These are phyloP conservation scores for Coemansia sp. DNA, from an alignment of 192 early-diverging fungal species.

Conservation along the genomic window DNA sequence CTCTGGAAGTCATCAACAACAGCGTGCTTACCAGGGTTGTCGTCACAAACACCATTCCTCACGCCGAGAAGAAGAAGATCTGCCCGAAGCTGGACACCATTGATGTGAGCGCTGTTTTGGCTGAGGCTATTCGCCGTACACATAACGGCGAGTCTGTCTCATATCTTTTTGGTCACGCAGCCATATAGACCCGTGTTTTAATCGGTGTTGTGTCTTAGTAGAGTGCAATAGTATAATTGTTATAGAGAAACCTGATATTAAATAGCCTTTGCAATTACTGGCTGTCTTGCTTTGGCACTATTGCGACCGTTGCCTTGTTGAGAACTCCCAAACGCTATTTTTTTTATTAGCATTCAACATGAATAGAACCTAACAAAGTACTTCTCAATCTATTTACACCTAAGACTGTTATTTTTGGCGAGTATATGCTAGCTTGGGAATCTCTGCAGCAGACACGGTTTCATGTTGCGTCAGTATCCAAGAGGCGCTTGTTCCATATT, in stretches of 20 bases:
- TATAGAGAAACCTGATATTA: not conserved
- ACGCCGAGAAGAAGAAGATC: constrained; percentile 76
- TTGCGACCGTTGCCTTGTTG: not conserved
- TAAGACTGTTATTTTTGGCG: no score
- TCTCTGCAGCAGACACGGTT: not conserved
- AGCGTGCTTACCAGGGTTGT: constrained; percentile 75
- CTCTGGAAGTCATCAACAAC: constrained; percentile 85
- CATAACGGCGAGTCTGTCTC: constrained; percentile 74
- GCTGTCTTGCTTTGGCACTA: not conserved
- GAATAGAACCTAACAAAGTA: no score
- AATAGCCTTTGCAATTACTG: not conserved
- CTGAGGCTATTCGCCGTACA: constrained; percentile 76
- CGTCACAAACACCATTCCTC: constrained; percentile 84
- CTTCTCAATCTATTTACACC: no score
- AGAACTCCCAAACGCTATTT: no score
- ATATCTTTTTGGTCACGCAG: constrained; percentile 61
- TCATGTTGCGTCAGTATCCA: not conserved
- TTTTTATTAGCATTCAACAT: no score
- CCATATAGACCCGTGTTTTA: constrained; percentile 18
- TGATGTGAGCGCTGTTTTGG: constrained; percentile 78
- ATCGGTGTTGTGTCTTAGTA: not conserved
- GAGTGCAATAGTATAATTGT: not conserved
- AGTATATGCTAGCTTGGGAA: not conserved
- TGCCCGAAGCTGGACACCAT: constrained; percentile 84
- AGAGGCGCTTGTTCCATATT: not conserved